Evolutionary conservation across 2,329 filamentous ascomycete species (phyloP).

Genomic region (Chrysoporthe puriensis): DNA sequence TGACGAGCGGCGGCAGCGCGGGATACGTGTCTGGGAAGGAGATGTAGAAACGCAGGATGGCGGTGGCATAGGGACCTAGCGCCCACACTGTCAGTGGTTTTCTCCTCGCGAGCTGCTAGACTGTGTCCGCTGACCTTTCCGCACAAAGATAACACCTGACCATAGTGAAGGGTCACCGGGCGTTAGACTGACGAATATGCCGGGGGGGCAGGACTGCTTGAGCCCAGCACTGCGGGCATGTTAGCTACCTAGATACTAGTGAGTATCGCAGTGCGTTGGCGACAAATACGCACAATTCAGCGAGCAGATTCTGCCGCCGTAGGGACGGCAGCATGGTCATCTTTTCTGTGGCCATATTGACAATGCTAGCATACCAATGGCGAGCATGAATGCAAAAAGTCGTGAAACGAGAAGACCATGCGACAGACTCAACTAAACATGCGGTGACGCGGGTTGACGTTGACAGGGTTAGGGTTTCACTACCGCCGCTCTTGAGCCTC

Average conservation of each 20-base stretch:
- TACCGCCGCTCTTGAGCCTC: not conserved
- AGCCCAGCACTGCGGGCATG: slow-evolving; percentile 67
- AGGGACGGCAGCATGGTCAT: slow-evolving; percentile 58
- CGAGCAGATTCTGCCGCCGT: slow-evolving; percentile 74
- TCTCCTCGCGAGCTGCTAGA: slow-evolving; percentile 23
- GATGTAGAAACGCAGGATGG: slow-evolving; percentile 87
- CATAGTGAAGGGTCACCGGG: slow-evolving; percentile 81
- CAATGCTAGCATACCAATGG: slow-evolving; percentile 12
- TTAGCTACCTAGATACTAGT: slow-evolving; percentile 31
- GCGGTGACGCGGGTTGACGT: not conserved
- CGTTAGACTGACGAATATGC: slow-evolving; percentile 83
- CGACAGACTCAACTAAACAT: not conserved
- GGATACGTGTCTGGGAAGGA: slow-evolving; percentile 85
- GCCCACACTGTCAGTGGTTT: slow-evolving; percentile 15
- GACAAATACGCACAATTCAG: slow-evolving; percentile 73
- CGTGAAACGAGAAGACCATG: not conserved
- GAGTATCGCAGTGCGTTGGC: slow-evolving; percentile 10
- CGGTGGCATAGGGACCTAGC: slow-evolving; percentile 83
- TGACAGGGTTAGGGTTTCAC: slow-evolving; percentile 6
- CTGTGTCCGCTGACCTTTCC: slow-evolving; percentile 65
- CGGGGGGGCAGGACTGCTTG: slow-evolving; percentile 80
- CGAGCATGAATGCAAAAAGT: slow-evolving; percentile 13
- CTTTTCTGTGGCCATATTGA: slow-evolving; percentile 48
- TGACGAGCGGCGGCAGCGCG: slow-evolving; percentile 77
- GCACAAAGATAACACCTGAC: slow-evolving; percentile 90